Base-by-base conservation (phyloP, 2,329 filamentous ascomycete genomes). In the Dendrostoma leiphaemia region DNA sequence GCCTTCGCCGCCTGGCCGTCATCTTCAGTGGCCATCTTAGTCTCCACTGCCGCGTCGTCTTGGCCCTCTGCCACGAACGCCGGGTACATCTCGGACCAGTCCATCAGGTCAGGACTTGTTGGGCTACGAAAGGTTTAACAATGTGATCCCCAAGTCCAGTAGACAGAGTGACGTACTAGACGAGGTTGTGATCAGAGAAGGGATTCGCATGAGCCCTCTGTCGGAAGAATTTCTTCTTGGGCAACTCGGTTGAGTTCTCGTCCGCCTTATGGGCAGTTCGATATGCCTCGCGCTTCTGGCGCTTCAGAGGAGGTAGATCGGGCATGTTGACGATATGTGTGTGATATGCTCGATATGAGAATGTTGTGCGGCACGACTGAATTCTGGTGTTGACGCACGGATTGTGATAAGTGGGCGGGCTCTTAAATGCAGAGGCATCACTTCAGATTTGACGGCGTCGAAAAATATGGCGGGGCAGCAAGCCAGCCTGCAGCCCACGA, bases 181-280 rank as follows among this genome's bases (percentile, higher is more conserved):
- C 80, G 68, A 99, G 78, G 54, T 83, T 78, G 76, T 99, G 94
- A 66, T 99, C 94, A 3, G 93, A 97, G 74, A 99, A 99, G 6
- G 93, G 92, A 75, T 99, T 99, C 59, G 94, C 94, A 74, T 99
- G 94, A 34, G 94, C 94, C 70, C 94, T 84, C 73, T 99, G 94
- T 53, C 94, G 85, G 71, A 96, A 99, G 75, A 94, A 96, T 75
- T 89, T 93, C 79, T 99, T 99, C 73, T 90, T 88, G 9, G 94
- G 94, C 64, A 97, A 74, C 64, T 84, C 80, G 7, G 83, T 73
- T 35, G 74, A 72, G 21, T 72, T 76, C 65, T 81, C 76, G 59
- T 81, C 74, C 34, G 50, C 54, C 8, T 73, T 72, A 48, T 78
- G 77, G 50, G 76, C 72, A 52, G 78, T 78, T 62, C 82, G 84